Percentiles rank a stretch among this genome's conserved stretches.
phyloP scores from a whole-genome alignment of 2,329 filamentous ascomycete species.

The Lomentospora prolificans region DNA sequence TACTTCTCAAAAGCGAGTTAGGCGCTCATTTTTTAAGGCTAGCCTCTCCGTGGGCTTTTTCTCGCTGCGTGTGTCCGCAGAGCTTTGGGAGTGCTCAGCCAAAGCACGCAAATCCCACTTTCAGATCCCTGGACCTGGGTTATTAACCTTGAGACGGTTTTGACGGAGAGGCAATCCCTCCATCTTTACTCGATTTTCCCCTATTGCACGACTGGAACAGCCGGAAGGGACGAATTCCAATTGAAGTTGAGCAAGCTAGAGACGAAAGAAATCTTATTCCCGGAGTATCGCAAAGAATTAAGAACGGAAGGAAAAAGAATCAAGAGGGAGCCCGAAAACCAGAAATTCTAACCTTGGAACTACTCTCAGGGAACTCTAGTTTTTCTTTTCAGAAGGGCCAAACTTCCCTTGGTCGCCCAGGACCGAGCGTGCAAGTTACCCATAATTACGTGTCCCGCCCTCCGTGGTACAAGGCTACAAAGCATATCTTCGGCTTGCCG shows the following conservation, averaged over 20 bases:
- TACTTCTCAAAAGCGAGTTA: not conserved
- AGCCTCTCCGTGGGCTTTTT: not conserved
- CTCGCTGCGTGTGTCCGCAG: not conserved
- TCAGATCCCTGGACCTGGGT: not conserved
- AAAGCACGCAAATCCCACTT: not conserved
- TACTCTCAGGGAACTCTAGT: not conserved
- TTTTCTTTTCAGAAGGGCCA: no score
- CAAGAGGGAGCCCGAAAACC: not conserved
- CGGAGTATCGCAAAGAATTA: no score
- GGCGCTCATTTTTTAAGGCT: not conserved
- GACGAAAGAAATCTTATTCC: no score
- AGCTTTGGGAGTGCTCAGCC: not conserved
- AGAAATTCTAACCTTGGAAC: not conserved
- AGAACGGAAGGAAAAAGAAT: not conserved
- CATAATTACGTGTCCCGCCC: slow-evolving; percentile 4
- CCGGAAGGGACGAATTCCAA: not conserved
- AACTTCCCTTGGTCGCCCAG: not conserved
- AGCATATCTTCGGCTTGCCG: slow-evolving; percentile 2
- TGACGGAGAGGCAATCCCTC: not conserved
- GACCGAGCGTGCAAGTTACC: not conserved
- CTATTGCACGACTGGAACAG: not conserved
- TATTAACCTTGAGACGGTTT: not conserved
- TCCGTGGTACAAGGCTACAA: slow-evolving; percentile 7
- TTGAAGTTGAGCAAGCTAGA: not conserved
- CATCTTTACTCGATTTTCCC: slow-evolving; percentile 1